These are phyloP conservation scores for Trametes hirsuta DNA, from an alignment of 1,284 basidiomycete genomes.

Conservation along the genomic window DNA sequence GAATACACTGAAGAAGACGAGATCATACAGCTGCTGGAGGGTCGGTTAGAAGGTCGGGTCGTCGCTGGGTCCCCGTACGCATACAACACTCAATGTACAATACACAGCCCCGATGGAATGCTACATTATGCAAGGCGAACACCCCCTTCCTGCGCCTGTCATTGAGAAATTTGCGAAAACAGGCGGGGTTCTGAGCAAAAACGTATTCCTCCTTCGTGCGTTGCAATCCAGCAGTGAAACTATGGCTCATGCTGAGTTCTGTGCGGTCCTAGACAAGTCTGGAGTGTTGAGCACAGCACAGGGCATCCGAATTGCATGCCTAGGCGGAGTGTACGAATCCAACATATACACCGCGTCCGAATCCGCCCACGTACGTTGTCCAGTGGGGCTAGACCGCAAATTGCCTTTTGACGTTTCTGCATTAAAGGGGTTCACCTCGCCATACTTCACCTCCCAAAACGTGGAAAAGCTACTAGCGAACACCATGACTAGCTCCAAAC, in stretches of 20 bases:
- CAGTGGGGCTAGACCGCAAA: not conserved
- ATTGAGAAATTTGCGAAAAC: conserved; percentile 75
- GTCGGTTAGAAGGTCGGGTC: conserved; percentile 61
- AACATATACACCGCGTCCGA: conserved; percentile 59
- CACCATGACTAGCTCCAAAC: conserved; percentile 53
- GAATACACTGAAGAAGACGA: conserved; percentile 51
- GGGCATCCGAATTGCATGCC: conserved; percentile 84
- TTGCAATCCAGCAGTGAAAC: conserved; percentile 32
- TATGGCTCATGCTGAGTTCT: not conserved
- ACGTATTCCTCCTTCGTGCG: conserved; percentile 83
- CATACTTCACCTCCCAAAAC: conserved; percentile 71
- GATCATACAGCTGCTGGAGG: conserved; percentile 62
- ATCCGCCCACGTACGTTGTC: conserved; percentile 56
- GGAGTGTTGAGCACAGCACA: conserved; percentile 81
- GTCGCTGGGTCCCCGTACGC: conserved; percentile 1
- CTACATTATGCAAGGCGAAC: conserved; percentile 88
- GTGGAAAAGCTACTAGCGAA: conserved; percentile 75
- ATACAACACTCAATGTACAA: conserved; percentile 10
- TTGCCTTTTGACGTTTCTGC: not conserved
- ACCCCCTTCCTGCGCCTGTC: conserved; percentile 72
- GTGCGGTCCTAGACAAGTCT: conserved; percentile 68
- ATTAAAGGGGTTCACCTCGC: conserved; percentile 70
- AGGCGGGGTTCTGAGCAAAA: conserved; percentile 78
- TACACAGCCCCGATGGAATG: conserved; percentile 81
- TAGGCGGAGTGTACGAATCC: conserved; percentile 78